Conservation (phyloP, 1,284 basidiomycete genomes). For the Porogramme epimiltina region DNA sequence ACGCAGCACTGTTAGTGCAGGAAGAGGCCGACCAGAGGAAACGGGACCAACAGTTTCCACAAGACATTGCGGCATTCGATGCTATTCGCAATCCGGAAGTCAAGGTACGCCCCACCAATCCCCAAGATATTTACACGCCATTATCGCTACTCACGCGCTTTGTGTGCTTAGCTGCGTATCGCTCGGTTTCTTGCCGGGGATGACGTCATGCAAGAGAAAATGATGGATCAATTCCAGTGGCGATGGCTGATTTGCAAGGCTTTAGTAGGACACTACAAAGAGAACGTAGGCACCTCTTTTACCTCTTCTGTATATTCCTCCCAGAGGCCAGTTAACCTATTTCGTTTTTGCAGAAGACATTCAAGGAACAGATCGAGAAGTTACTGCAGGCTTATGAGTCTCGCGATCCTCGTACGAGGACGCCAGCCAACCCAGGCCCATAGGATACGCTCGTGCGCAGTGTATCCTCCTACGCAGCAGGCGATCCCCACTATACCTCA, state of each 20-base stretch:
- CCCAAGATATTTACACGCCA: background rate
- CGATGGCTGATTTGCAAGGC: conserved; percentile 46
- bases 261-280: conserved; percentile 40
- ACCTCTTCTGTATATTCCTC: too few species aligned
- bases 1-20: conserved; percentile 33
- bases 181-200: conserved; percentile 51
- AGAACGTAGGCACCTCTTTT: conserved; percentile 48
- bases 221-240: conserved; percentile 55
- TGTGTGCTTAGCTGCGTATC: conserved; percentile 37
- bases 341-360: too few species aligned
- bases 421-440: too few species aligned
- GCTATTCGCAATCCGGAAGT: conserved; percentile 43
- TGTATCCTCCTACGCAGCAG: too few species aligned
- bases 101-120: conserved; percentile 26
- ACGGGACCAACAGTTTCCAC: conserved; percentile 52
- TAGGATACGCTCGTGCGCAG: too few species aligned
- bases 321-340: too few species aligned
- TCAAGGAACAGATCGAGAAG: too few species aligned
- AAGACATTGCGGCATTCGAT: conserved; percentile 45
- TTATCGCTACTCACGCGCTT: background rate
- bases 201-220: conserved; percentile 42
- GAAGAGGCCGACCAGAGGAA: conserved; percentile 35
- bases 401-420: too few species aligned
- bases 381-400: too few species aligned
- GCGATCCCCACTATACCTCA: too few species aligned